Conservation (phyloP, 1,139 yeast genomes). For the Zhuliangozyma parablackwelliae region DNA sequence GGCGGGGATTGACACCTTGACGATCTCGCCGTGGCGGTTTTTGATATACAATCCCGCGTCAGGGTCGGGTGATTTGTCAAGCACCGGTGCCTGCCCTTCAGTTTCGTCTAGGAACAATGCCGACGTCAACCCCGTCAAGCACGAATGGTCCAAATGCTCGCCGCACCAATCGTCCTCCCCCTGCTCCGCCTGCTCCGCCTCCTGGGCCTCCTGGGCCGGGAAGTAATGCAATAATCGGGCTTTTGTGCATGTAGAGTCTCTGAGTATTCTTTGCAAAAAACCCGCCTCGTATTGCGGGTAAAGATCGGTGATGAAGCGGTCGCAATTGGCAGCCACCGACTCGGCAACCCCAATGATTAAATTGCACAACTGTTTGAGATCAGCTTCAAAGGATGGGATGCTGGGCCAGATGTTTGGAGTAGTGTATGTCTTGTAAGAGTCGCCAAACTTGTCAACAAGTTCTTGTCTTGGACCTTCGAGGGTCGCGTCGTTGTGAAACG, state of each 20-base stretch:
- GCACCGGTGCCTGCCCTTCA: conserved; percentile 15
- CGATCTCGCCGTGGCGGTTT: conserved; percentile 40
- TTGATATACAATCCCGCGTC: conserved; percentile 52
- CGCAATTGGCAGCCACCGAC: conserved; percentile 52
- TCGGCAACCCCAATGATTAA: conserved; percentile 50
- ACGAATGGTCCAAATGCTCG: conserved; percentile 60
- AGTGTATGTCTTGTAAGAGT: conserved; percentile 40
- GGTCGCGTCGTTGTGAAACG: conserved; percentile 41
- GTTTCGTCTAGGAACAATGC: conserved; percentile 49
- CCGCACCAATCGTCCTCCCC: conserved; percentile 56
- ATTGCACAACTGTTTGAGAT: conserved; percentile 37
- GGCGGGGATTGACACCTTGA: conserved; percentile 51
- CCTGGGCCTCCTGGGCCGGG: conserved; percentile 17
- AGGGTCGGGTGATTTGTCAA: conserved; percentile 39
- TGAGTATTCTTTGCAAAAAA: conserved; percentile 44
- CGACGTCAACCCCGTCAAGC: conserved; percentile 58
- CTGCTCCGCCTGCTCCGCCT: conserved; percentile 5
- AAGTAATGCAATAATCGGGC: conserved; percentile 58
- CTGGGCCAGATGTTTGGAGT: conserved; percentile 54
- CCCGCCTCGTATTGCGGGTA: conserved; percentile 26
- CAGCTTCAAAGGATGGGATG: conserved; percentile 26
- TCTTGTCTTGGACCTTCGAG: conserved; percentile 44
- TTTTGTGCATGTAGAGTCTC: conserved; percentile 51
- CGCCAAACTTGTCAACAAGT: conserved; percentile 25
- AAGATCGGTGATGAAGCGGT: conserved; percentile 31